Conservation (phyloP, 1,284 basidiomycete genomes). For the Veloboletus limbatus region DNA sequence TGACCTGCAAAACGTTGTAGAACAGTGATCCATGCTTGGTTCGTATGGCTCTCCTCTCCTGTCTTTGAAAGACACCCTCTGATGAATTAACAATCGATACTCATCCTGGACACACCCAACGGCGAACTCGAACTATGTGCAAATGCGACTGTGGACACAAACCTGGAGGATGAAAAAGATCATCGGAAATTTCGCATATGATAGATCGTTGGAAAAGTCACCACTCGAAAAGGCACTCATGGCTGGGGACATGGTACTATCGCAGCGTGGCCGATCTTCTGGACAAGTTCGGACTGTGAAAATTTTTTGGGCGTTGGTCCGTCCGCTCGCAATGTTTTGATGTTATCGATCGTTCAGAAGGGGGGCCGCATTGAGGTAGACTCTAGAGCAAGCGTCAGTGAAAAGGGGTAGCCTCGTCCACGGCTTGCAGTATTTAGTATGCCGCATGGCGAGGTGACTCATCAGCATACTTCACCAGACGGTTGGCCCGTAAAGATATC, state of each 20-base stretch:
- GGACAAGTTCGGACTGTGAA: constrained; percentile 19
- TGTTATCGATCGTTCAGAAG: constrained; percentile 21
- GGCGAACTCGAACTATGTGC: constrained; percentile 7
- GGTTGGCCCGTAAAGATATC: neutral
- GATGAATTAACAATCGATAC: constrained; percentile 14
- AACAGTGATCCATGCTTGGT: constrained; percentile 17
- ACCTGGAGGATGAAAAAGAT: neutral
- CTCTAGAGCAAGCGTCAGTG: constrained; percentile 10
- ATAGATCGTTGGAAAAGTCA: constrained; percentile 1
- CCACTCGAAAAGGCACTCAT: constrained; percentile 3
- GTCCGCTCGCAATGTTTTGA: constrained; percentile 13
- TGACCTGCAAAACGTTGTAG: neutral
- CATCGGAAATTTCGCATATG: neutral
- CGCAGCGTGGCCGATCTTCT: constrained; percentile 17
- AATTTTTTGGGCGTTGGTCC: constrained; percentile 1
- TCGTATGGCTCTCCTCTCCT: constrained; percentile 5
- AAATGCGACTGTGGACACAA: neutral
- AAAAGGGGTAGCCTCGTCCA: constrained; percentile 10
- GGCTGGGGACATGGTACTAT: no score
- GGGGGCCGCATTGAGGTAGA: constrained; percentile 12
- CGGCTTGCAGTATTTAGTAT: neutral
- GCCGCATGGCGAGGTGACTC: constrained; percentile 5
- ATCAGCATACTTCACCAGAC: neutral
- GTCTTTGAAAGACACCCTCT: constrained; percentile 1
- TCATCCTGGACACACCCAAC: constrained; percentile 4